Base-by-base conservation (phyloP, 352 stramenopile species). In the Globisporangium yorkense region DNA sequence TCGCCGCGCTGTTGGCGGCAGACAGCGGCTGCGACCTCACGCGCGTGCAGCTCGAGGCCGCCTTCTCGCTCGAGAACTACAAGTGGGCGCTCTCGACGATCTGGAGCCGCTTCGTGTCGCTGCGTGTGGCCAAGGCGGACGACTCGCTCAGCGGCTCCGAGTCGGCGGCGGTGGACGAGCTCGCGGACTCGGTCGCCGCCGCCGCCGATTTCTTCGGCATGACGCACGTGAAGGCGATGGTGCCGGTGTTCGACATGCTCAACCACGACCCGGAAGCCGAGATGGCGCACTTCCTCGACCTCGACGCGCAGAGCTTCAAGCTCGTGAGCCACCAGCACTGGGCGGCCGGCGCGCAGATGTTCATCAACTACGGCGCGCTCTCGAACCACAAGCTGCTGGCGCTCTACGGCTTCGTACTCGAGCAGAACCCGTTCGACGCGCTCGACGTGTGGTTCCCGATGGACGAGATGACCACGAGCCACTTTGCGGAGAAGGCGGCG, bases 171-270 rank as follows among this genome's bases (percentile, higher is more conserved):
- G 61, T 40, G 31, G 10, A 7, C 0, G 57, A 41, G 21, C 9
- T 15, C 15, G 57, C 31, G 24, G 56, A 54, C 12, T 49, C 27
- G 2, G 44, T 24, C 1, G 24, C 24, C 24, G 1, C 24, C 24
- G 24, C 24, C 24, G 29, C 37, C 6, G 46, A n/a, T 24, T 62
- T 54, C 3, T 55, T 56, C n/a, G 51, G 58, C 18, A 76, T 75
- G 39, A 57, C 70, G 52, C 62, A 62, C 21, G 68, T 87, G 53
- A 94, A 94, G 62, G 80, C 77, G 4, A 94, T 94, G 84, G 76
- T 88, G 10, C 84, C 84, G 0, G 84, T 94, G 27, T 94, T 94
- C 45, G 84, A 94, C 65, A 92, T 94, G 81, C 68, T 94, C 51
- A 94, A 94, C 65, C 81, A 94, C 62, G 74, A 90, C 61, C 79